Evolutionary conservation across 2,329 filamentous ascomycete species (phyloP).

Genomic region (Colletotrichum sp.): DNA sequence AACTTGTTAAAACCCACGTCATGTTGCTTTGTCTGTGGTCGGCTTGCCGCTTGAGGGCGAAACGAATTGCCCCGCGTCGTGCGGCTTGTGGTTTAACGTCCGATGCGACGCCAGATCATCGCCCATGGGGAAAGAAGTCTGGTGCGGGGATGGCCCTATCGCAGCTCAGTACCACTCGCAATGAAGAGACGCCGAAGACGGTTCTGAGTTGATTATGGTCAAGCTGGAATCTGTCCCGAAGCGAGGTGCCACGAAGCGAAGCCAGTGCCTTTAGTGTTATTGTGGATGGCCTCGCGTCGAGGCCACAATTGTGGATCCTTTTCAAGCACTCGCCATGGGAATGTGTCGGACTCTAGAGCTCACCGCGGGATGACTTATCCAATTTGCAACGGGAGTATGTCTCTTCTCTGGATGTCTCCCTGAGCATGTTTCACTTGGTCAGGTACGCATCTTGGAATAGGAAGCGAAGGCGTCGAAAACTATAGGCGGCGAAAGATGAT

Average conservation of each 20-base stretch:
- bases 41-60: neutral
- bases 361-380: neutral
- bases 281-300: neutral
- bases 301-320: neutral
- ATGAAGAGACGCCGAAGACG: neutral
- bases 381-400: fast-evolving
- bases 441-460: neutral
- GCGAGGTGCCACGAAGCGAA: neutral
- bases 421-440: neutral
- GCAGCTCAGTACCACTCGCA: neutral
- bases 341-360: neutral
- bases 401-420: neutral
- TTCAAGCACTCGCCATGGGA: neutral
- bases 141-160: neutral
- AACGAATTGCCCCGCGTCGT: neutral
- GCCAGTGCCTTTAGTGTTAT: neutral
- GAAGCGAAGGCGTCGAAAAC: conserved; percentile 35
- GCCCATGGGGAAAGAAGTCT: neutral
- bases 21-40: neutral
- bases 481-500: conserved; percentile 54
- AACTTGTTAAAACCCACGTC: neutral
- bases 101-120: neutral
- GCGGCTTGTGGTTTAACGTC: neutral
- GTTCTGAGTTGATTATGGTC: too few species aligned
- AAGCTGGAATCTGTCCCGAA: neutral